phyloP scores from a whole-genome alignment of 1,284 basidiomycete genomes.

The Boletus sp. region DNA sequence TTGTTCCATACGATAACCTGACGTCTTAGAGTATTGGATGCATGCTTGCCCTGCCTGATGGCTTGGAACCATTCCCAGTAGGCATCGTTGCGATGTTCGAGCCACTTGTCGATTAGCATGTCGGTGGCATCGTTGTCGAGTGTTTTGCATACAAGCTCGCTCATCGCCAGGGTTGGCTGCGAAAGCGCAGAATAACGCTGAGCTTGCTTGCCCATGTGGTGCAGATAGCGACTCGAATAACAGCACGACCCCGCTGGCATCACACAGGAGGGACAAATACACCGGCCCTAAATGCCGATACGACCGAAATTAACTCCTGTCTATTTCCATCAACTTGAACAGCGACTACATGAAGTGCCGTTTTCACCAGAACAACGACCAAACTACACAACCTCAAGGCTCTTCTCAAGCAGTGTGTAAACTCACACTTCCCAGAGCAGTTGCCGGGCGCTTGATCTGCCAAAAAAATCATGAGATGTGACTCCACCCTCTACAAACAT shows the following conservation, averaged over 20 bases:
- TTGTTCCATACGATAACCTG: slow-evolving; percentile 71
- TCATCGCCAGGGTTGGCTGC: slow-evolving; percentile 62
- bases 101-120: slow-evolving; percentile 75
- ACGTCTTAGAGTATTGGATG: slow-evolving; percentile 43
- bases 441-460: slow-evolving; percentile 10
- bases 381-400: not conserved
- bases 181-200: slow-evolving; percentile 60
- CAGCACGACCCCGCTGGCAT: not conserved
- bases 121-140: slow-evolving; percentile 69
- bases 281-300: slow-evolving; percentile 31
- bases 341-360: no score
- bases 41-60: slow-evolving; percentile 60
- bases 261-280: not conserved
- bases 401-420: slow-evolving; percentile 1
- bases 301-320: slow-evolving; percentile 4
- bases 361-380: not conserved
- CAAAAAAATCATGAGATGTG: not conserved
- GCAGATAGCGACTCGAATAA: slow-evolving; percentile 21
- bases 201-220: slow-evolving; percentile 25
- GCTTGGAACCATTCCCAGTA: slow-evolving; percentile 72
- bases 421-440: slow-evolving; percentile 4
- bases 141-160: slow-evolving; percentile 70
- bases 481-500: not conserved
- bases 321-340: no score
- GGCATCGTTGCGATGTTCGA: slow-evolving; percentile 67